phyloP scores from a whole-genome alignment of 495 filamentous ascomycete genomes.

The Penicillium pulvis region DNA sequence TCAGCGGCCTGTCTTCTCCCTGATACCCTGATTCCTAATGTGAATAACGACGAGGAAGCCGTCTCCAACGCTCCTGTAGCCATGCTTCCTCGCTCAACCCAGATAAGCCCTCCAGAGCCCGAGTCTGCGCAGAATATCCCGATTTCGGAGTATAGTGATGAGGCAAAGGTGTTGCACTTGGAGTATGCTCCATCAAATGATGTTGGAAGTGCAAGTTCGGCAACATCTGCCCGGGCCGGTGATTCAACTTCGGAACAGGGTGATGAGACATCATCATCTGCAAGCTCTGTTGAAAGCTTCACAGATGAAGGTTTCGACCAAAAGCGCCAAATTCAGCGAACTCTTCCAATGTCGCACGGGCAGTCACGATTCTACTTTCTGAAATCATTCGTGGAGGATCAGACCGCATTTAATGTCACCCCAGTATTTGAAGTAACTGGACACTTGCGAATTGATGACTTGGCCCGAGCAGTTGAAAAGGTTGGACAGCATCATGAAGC shows the following conservation, averaged over 20 bases:
- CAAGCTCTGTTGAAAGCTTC: conserved; percentile 1
- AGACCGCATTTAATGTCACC: conserved; percentile 21
- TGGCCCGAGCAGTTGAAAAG: conserved; percentile 35
- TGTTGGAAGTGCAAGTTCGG: conserved; percentile 11
- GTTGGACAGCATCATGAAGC: conserved; percentile 45
- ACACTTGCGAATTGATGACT: conserved; percentile 13
- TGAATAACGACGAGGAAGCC: neutral
- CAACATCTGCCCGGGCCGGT: conserved; percentile 9
- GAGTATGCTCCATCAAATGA: conserved; percentile 6
- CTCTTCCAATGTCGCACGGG: conserved; percentile 33
- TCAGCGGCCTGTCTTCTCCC: conserved; percentile 15
- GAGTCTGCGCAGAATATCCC: neutral
- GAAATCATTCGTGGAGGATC: conserved; percentile 11
- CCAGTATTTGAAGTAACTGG: conserved; percentile 24
- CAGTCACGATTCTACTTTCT: conserved; percentile 39
- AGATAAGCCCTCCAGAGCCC: neutral
- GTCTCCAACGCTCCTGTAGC: neutral
- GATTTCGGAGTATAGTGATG: neutral
- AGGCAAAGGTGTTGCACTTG: conserved; percentile 6
- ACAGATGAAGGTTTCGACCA: neutral
- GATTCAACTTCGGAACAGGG: conserved; percentile 23
- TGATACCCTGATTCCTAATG: conserved; percentile 14
- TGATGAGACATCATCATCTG: conserved; percentile 13
- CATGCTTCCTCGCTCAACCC: neutral
- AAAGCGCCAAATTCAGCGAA: conserved; percentile 5